Percentiles rank a stretch among this genome's conserved stretches.
Conservation (phyloP, 345 rosid species). For the Syzygium aromaticum region DNA sequence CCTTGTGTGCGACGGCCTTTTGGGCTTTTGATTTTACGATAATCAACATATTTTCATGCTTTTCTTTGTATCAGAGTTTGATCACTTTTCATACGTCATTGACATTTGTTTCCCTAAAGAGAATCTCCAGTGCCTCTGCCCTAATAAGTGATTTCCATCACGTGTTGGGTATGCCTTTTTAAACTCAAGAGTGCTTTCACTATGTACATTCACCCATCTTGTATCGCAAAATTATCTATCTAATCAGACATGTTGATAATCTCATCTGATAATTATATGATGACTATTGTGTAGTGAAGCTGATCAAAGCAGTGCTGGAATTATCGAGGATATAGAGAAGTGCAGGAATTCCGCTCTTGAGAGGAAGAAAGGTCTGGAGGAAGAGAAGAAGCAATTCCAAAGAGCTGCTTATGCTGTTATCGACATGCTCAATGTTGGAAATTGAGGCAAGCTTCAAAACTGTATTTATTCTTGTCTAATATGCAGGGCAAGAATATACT, state of each 20-base stretch:
- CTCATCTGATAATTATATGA: background rate
- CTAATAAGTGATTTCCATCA: background rate
- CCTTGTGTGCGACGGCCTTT: background rate
- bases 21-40: background rate
- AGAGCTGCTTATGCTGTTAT: slow-evolving; percentile 75
- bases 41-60: background rate
- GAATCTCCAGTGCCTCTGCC: background rate
- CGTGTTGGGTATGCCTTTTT: background rate
- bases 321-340: slow-evolving; percentile 68
- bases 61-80: background rate
- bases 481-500: background rate
- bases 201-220: background rate
- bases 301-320: slow-evolving; percentile 57
- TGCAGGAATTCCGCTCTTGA: slow-evolving; percentile 58
- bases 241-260: background rate
- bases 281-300: slow-evolving; percentile 49
- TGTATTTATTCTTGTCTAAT: background rate
- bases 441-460: background rate
- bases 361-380: slow-evolving; percentile 62
- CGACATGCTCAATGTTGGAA: slow-evolving; percentile 45
- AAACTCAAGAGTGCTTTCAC: background rate
- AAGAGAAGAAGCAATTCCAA: slow-evolving; percentile 67
- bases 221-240: background rate
- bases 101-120: background rate
- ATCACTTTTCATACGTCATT: background rate